Percentiles rank a stretch among this genome's conserved stretches.
Evolutionary conservation across 345 rosid genomes (phyloP).

Genomic region (Eucalyptus curtisii): DNA sequence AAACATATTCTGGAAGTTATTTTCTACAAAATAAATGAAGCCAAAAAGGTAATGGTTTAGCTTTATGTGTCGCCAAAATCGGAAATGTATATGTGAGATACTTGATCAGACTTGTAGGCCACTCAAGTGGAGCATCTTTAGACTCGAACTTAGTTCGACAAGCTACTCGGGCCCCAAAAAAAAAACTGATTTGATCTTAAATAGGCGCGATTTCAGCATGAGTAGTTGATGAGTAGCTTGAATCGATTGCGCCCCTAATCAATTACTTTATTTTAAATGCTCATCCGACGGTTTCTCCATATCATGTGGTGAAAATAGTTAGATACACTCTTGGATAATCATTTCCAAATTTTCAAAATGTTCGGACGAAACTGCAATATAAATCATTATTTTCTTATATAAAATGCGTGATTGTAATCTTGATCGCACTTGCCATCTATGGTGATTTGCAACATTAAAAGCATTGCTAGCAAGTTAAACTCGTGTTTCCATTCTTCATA

Average conservation of each 20-base stretch:
- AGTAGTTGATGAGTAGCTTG: background rate
- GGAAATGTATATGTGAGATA: background rate
- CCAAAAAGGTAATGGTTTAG: background rate
- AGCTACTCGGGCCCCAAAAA: background rate
- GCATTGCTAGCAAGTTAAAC: background rate
- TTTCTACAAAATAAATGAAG: too few species aligned
- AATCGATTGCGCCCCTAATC: background rate
- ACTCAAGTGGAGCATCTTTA: background rate
- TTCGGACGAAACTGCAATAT: background rate
- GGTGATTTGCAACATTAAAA: background rate
- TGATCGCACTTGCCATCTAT: rapidly evolving
- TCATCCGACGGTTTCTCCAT: constrained; percentile 42
- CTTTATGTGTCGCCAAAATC: background rate
- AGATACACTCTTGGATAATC: background rate
- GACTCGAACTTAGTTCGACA: background rate
- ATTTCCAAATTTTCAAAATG: background rate
- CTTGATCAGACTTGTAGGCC: background rate
- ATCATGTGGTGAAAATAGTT: background rate
- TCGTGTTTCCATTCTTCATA: background rate
- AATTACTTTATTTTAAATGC: constrained; percentile 13
- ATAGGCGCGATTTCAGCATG: background rate
- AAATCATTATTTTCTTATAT: background rate
- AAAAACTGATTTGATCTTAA: background rate
- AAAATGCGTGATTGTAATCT: background rate
- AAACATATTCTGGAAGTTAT: too few species aligned